Percentiles rank a stretch among this genome's conserved stretches.
These are phyloP conservation scores for Alternaria dauci DNA, from an alignment of 2,329 filamentous ascomycete genomes.

Conservation along the genomic window DNA sequence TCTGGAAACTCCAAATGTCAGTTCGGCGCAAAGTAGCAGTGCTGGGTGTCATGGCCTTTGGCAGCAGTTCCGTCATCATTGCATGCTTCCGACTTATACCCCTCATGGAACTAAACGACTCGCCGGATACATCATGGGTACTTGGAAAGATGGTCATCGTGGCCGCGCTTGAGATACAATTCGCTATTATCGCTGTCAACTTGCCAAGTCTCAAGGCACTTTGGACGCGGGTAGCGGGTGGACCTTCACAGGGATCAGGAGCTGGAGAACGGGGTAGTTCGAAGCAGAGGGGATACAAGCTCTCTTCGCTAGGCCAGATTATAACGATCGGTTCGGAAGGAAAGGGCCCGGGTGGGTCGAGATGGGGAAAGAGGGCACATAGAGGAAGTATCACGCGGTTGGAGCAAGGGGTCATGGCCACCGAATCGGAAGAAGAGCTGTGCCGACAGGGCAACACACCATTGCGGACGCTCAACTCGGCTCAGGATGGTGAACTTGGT, in stretches of 20 bases:
- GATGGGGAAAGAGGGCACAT: not conserved
- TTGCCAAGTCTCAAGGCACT: slow-evolving; percentile 44
- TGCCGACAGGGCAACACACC: not conserved
- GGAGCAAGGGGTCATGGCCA: slow-evolving; percentile 1
- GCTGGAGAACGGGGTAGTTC: not conserved
- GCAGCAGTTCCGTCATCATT: slow-evolving; percentile 37
- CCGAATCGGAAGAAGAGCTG: slow-evolving; percentile 4
- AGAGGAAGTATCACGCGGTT: slow-evolving; percentile 3
- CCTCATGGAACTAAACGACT: slow-evolving; percentile 33
- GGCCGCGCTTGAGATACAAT: slow-evolving; percentile 43
- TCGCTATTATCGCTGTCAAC: slow-evolving; percentile 47
- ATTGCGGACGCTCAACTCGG: not conserved
- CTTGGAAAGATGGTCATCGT: slow-evolving; percentile 47
- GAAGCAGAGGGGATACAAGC: not conserved
- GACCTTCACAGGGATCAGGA: not conserved
- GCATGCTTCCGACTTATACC: slow-evolving; percentile 30
- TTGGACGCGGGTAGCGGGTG: slow-evolving; percentile 25
- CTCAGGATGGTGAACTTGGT: not conserved
- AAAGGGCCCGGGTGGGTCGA: not conserved
- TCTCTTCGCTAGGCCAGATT: not conserved
- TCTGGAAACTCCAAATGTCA: slow-evolving; percentile 30
- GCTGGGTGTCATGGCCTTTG: slow-evolving; percentile 37
- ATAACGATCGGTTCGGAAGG: not conserved
- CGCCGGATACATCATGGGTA: slow-evolving; percentile 37
- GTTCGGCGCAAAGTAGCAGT: slow-evolving; percentile 29